Evolutionary conservation across 306 rosid genomes (phyloP).

Genomic region (Ormosia emarginata): DNA sequence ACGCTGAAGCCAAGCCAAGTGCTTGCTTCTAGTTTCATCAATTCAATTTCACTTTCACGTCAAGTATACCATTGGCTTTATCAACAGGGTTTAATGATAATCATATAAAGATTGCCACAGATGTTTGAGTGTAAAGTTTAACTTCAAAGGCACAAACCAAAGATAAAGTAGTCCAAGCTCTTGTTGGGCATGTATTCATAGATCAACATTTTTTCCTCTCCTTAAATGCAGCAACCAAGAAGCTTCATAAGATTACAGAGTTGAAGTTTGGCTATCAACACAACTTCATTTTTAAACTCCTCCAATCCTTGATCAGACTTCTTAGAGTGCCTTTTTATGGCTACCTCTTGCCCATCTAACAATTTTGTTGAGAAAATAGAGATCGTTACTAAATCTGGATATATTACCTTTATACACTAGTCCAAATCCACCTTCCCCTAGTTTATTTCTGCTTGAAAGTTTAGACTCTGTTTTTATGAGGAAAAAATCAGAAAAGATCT

Average conservation of each 20-base stretch:
- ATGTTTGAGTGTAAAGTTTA: not conserved
- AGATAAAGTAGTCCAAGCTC: constrained; percentile 7
- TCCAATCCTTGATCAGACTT: constrained; percentile 1
- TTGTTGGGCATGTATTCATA: not conserved
- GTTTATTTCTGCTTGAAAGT: too few relatives aligned
- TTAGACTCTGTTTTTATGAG: too few relatives aligned
- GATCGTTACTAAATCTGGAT: too few relatives aligned
- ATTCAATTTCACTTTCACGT: not conserved
- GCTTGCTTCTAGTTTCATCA: not conserved
- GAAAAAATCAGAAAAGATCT: too few relatives aligned
- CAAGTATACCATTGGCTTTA: not conserved
- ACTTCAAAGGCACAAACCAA: not conserved
- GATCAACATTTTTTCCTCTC: too few relatives aligned
- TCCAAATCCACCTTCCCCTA: too few relatives aligned
- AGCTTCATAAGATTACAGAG: constrained; percentile 22
- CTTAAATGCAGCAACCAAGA: constrained; percentile 13
- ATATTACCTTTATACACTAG: too few relatives aligned
- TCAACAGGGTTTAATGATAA: not conserved
- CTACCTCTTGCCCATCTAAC: constrained; percentile 7
- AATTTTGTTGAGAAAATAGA: not conserved
- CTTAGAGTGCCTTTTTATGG: constrained; percentile 17
- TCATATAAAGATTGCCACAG: not conserved
- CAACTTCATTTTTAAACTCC: constrained; percentile 10
- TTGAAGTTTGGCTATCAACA: constrained; percentile 14
- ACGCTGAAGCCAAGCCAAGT: not conserved